Evolutionary conservation across 495 filamentous ascomycete genomes (phyloP).

Genomic region (Penicillium riverlandense): DNA sequence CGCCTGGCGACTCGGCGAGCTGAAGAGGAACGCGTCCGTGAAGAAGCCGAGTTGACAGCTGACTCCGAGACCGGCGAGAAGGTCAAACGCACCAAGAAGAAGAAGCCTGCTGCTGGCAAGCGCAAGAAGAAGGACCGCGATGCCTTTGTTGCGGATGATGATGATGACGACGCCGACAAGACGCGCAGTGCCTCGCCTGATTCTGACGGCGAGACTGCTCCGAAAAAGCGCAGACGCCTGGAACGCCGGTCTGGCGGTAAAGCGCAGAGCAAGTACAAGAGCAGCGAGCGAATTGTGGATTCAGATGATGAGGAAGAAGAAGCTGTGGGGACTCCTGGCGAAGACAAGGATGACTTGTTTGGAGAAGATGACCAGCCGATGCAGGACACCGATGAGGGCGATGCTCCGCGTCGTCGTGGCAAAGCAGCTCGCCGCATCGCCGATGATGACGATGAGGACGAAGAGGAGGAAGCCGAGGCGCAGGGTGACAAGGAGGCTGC

Average conservation of each 20-base stretch:
- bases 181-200: conserved; percentile 17
- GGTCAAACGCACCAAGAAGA: conserved; percentile 62
- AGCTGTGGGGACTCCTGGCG: conserved; percentile 14
- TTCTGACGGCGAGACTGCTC: conserved; percentile 30
- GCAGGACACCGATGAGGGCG: conserved; percentile 19
- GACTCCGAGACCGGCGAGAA: conserved; percentile 73
- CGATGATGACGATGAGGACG: conserved; percentile 41
- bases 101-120: conserved; percentile 31
- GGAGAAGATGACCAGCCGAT: conserved; percentile 25
- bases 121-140: conserved; percentile 58
- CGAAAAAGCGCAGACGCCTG: conserved; percentile 45
- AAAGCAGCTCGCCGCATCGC: conserved; percentile 32
- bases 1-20: conserved; percentile 59
- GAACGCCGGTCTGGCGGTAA: conserved; percentile 50
- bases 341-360: conserved; percentile 24
- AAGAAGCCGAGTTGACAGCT: conserved; percentile 65
- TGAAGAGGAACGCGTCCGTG: conserved; percentile 62
- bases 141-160: conserved; percentile 20
- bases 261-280: conserved; percentile 66
- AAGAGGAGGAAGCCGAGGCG: conserved; percentile 15
- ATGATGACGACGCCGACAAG: conserved; percentile 14
- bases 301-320: conserved; percentile 45
- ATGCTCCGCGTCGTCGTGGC: conserved; percentile 28
- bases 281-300: conserved; percentile 70
- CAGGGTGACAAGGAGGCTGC: conserved; percentile 1